Evolutionary conservation across 495 filamentous ascomycete genomes (phyloP), one percentile per base, ranked within the genome.

Genomic region (Astrothelium macrocarpum): DNA sequence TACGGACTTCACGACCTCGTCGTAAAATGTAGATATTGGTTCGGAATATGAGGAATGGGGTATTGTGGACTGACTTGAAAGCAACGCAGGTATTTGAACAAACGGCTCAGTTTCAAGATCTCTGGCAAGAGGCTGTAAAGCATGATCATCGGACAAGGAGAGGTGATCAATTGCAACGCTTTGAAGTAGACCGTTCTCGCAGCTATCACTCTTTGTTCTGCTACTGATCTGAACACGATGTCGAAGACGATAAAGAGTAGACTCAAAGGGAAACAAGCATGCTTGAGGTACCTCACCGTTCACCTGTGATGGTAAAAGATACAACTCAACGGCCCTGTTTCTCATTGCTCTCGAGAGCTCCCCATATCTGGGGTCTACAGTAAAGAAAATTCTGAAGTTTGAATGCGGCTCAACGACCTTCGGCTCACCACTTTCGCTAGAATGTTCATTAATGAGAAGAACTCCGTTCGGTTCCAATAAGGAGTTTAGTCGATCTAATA

Each of bases 311-410:
- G 68, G 31, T 11, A 66, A 72, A 63, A 99, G 79, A 67, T 85
- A 95, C 7, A 99, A 86, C 74, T 99, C 95, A 59, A 96, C 80
- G 62, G 90, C 89, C 71, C 95, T 83, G 73, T 99, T 99, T 61
- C 95, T 82, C 95, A 99, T 97, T 2, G 95, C 95, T 62, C 93
- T 82, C 9, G 95, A 97, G 28, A 99, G 80, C 71, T 99, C 95
- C 11, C 95, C 95, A 74, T 96, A 87, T 28, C 85, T 85, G 53
- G 95, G 87, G 73, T 99, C 93, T 79, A 96, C 89, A 2, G 92
- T 97, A 66, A 99, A 74, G 75, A 99, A 97, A 12, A 99, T 80
- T 62, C 95, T 83, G 74, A 97, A 99, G 56, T 89, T 83, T 0
- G 88, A 83, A 78, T 97, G 92, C 2, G 93, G 90, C 60, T 76